Conservation (phyloP, 2,329 filamentous ascomycete species). For the Coniochaeta sp. region DNA sequence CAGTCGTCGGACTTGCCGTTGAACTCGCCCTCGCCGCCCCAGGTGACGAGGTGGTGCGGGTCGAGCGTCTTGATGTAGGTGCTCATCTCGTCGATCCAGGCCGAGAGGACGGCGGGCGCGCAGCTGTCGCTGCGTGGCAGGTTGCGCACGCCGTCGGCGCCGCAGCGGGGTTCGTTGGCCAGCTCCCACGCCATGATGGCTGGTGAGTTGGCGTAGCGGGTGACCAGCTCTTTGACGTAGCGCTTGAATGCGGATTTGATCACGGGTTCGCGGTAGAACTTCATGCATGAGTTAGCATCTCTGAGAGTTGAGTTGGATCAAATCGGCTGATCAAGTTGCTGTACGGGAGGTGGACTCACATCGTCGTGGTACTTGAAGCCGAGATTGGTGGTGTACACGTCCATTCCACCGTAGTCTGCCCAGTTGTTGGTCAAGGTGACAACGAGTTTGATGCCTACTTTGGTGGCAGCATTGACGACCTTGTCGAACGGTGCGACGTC, state of each 20-base stretch:
- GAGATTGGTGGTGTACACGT: conserved; percentile 48
- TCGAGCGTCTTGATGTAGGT: conserved; percentile 45
- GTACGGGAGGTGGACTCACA: conserved; percentile 16
- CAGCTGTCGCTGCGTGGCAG: conserved; percentile 30
- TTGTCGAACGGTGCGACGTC: conserved; percentile 39
- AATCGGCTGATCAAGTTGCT: too few species aligned
- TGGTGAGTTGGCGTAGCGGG: conserved; percentile 47
- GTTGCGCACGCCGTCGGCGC: conserved; percentile 35
- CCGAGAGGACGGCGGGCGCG: conserved; percentile 31
- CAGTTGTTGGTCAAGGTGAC: conserved; percentile 50
- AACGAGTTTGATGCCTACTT: conserved; percentile 42
- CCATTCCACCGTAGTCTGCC: conserved; percentile 49
- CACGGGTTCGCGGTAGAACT: conserved; percentile 38
- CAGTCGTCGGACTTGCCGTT: conserved; percentile 29
- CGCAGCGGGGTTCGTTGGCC: conserved; percentile 51
- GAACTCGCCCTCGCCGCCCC: conserved; percentile 52
- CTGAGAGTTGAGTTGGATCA: too few species aligned
- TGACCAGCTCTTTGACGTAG: conserved; percentile 53
- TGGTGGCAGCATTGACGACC: conserved; percentile 40
- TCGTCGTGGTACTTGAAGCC: conserved; percentile 44
- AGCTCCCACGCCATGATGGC: conserved; percentile 63
- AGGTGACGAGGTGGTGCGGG: conserved; percentile 43
- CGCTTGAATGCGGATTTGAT: conserved; percentile 46
- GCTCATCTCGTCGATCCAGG: conserved; percentile 47
- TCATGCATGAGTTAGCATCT: background rate